Conservation (phyloP, 148 eudicot species). For the Arctostaphylos glauca region DNA sequence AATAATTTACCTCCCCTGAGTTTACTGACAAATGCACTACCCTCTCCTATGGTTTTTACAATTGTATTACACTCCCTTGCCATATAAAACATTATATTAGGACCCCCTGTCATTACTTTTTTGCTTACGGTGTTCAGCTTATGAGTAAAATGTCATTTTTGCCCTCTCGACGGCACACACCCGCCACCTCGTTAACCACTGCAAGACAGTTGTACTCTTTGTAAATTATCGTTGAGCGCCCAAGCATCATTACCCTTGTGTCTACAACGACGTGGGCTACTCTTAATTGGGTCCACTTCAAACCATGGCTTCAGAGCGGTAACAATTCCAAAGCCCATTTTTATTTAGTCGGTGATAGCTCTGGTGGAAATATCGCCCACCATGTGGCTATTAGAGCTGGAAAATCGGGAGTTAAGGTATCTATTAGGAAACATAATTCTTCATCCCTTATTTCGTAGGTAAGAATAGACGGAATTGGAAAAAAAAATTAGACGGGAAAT, state of each 20-base stretch:
- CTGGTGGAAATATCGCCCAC: constrained; percentile 85
- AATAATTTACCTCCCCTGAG: too few species aligned
- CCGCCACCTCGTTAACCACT: constrained; percentile 54
- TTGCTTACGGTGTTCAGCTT: too few species aligned
- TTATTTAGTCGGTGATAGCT: constrained; percentile 80
- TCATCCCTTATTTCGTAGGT: constrained; percentile 74
- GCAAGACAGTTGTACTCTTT: constrained; percentile 69
- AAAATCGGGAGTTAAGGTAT: constrained; percentile 42
- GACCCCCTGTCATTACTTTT: too few species aligned
- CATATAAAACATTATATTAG: too few species aligned
- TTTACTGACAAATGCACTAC: too few species aligned
- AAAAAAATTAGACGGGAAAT: constrained; percentile 59
- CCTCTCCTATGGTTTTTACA: too few species aligned
- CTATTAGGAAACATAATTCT: constrained; percentile 59
- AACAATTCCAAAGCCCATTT: constrained; percentile 47
- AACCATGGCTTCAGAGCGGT: constrained; percentile 67
- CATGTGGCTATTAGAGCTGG: constrained; percentile 73
- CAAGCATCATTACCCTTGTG: constrained; percentile 63
- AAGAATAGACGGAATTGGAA: constrained; percentile 58
- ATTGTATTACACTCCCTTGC: too few species aligned
- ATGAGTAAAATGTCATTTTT: too few species aligned
- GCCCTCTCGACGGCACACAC: constrained; percentile 59
- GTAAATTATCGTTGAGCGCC: constrained; percentile 78
- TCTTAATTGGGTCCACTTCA: constrained; percentile 63
- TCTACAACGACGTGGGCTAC: constrained; percentile 85